These are phyloP conservation scores for Leishmania martiniquensis DNA, from an alignment of 208 protist genomes.

Conservation along the genomic window DNA sequence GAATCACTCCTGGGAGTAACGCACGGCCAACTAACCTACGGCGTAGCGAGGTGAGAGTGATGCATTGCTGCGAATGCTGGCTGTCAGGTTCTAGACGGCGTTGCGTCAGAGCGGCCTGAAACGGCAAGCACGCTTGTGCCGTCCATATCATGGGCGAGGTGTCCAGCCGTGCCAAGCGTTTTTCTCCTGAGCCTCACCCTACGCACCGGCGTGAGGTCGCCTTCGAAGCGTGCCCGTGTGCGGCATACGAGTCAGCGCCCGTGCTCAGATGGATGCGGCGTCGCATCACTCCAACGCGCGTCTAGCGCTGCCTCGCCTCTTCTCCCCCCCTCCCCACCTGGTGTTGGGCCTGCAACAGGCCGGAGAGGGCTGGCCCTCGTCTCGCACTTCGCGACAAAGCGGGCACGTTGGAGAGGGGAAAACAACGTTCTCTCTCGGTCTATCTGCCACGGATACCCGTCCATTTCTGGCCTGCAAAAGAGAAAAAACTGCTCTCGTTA, in stretches of 20 bases:
- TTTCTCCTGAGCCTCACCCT: no score
- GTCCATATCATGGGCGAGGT: neutral
- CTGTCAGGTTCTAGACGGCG: neutral
- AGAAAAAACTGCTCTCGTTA: neutral
- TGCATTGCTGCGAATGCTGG: neutral
- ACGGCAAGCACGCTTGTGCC: neutral
- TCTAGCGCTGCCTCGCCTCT: neutral
- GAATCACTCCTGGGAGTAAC: neutral
- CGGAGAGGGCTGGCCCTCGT: neutral
- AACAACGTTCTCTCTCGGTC: neutral
- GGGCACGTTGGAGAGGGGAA: neutral
- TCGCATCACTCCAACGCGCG: neutral
- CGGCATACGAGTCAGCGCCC: neutral
- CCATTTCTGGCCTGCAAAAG: neutral
- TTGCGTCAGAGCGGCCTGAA: neutral
- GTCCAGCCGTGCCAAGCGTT: neutral
- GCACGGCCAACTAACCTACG: neutral
- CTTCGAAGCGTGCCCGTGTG: no score
- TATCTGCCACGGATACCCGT: neutral
- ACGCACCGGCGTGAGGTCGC: no score
- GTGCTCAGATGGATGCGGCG: neutral
- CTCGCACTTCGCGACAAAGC: neutral
- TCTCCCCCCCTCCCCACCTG: no score
- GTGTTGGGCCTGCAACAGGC: neutral
- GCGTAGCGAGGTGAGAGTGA: neutral